Conservation (phyloP, 352 stramenopile genomes). For the Pythium grandisporangium region DNA sequence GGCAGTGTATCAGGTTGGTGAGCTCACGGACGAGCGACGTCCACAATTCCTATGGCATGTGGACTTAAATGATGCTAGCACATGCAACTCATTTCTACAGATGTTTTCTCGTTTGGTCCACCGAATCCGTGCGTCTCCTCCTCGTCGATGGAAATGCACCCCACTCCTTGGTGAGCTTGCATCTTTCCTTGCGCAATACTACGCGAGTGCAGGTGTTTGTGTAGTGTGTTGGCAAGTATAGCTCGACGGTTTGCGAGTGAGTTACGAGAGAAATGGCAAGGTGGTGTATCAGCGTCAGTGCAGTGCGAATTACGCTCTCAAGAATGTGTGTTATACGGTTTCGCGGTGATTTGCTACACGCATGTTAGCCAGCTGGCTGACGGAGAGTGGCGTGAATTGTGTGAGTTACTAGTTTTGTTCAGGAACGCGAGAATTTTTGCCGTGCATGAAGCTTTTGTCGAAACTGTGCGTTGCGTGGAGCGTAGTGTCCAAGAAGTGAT, state of each 20-base stretch:
- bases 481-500: slow-evolving; percentile 3
- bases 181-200: slow-evolving; percentile 1
- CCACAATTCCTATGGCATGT: not conserved
- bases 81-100: not conserved
- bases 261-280: not conserved
- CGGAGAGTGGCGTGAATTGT: not conserved
- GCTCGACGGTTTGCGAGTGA: slow-evolving; percentile 1
- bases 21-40: not conserved
- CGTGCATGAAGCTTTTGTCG: not conserved
- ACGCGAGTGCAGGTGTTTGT: not conserved
- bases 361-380: not conserved
- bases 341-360: slow-evolving; percentile 1
- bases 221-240: not conserved
- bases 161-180: slow-evolving; percentile 8
- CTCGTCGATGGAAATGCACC: slow-evolving; percentile 5
- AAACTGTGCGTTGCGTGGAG: not conserved
- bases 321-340: slow-evolving; percentile 8
- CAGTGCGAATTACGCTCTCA: slow-evolving; percentile 1
- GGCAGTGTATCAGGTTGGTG: not conserved
- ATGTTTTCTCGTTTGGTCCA: not conserved
- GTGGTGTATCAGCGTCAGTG: not conserved
- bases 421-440: not conserved
- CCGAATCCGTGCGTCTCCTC: slow-evolving; percentile 3
- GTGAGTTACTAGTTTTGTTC: slow-evolving; percentile 1
- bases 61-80: not conserved